phyloP scores from a whole-genome alignment of 2,329 filamentous ascomycete species.

The Scortechinia acanthostroma region DNA sequence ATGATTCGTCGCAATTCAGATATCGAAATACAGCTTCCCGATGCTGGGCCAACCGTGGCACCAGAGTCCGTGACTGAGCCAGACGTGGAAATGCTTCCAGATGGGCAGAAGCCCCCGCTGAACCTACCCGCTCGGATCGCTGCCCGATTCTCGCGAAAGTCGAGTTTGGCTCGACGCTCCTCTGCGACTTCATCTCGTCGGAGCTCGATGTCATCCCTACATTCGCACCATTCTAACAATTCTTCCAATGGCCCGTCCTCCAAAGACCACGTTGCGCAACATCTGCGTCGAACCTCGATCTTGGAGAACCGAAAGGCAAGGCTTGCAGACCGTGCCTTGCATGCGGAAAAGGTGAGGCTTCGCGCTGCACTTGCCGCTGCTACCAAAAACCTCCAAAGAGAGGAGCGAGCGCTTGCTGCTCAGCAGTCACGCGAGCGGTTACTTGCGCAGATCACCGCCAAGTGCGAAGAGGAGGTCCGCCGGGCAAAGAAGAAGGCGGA shows the following conservation, averaged over 20 bases:
- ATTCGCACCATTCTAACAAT: constrained; percentile 49
- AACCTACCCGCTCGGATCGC: constrained; percentile 52
- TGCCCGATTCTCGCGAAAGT: constrained; percentile 50
- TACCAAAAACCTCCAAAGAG: constrained; percentile 43
- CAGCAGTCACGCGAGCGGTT: constrained; percentile 56
- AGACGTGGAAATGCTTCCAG: constrained; percentile 30
- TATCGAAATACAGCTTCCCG: constrained; percentile 26
- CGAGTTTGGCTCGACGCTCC: constrained; percentile 44
- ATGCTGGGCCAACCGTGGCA: constrained; percentile 16
- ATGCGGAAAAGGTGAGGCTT: constrained; percentile 58
- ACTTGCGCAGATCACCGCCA: constrained; percentile 55
- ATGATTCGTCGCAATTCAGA: constrained; percentile 31
- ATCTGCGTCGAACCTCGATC: constrained; percentile 57
- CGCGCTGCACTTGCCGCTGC: constrained; percentile 51
- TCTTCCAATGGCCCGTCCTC: constrained; percentile 36
- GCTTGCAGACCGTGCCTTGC: constrained; percentile 54
- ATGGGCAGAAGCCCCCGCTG: constrained; percentile 24
- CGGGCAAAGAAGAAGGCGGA: constrained; percentile 61
- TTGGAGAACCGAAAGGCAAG: constrained; percentile 57
- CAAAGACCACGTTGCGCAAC: constrained; percentile 54
- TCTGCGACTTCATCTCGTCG: constrained; percentile 56
- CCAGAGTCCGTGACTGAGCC: constrained; percentile 13
- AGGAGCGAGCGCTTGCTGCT: constrained; percentile 55
- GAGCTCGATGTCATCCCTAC: constrained; percentile 56
- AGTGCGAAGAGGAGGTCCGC: constrained; percentile 59